phyloP scores from a whole-genome alignment of 23 red algal genomes.

The Cyanidioschyzon merolae region DNA sequence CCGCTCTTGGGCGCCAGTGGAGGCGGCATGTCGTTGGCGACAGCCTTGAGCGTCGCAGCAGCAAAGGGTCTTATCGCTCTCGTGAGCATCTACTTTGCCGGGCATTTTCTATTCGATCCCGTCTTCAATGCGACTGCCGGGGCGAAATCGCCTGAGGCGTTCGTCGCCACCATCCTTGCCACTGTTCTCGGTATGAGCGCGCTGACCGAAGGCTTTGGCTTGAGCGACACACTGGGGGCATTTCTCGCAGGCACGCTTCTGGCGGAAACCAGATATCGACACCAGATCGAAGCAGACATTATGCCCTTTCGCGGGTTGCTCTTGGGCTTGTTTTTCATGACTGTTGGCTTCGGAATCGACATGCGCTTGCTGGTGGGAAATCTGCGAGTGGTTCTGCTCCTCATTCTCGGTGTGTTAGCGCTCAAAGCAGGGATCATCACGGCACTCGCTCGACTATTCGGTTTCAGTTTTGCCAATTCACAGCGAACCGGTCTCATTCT shows the following conservation, averaged over 20 bases:
- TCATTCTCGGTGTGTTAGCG: conserved; percentile 61
- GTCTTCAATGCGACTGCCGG: conserved; percentile 72
- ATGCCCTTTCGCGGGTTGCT: conserved; percentile 90
- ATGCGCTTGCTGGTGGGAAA: conserved; percentile 58
- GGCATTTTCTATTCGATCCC: conserved; percentile 70
- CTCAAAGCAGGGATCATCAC: conserved; percentile 82
- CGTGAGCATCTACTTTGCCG: conserved; percentile 63
- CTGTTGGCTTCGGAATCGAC: conserved; percentile 91
- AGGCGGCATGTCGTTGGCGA: conserved; percentile 40
- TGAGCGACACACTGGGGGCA: conserved; percentile 85
- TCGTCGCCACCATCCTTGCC: conserved; percentile 86
- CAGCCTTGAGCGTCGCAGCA: conserved; percentile 59
- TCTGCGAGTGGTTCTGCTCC: conserved; percentile 47
- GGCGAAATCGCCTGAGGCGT: conserved; percentile 73
- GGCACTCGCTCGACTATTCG: conserved; percentile 43
- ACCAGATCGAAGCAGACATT: conserved; percentile 97
- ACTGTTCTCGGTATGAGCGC: conserved; percentile 75
- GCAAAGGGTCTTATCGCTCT: conserved; percentile 69
- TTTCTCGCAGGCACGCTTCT: conserved; percentile 96
- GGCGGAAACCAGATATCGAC: conserved; percentile 81
- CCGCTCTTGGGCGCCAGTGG: conserved; percentile 71
- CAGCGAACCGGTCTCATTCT: conserved; percentile 78
- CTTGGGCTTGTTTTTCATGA: conserved; percentile 99
- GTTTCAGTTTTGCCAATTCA: conserved; percentile 62
- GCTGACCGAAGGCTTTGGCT: conserved; percentile 75